A percentile compares a stretch with the other conserved stretches of the same genome.
These are phyloP conservation scores for Periglandula ipomoeae DNA, from an alignment of 2,329 filamentous ascomycete species.

Conservation along the genomic window DNA sequence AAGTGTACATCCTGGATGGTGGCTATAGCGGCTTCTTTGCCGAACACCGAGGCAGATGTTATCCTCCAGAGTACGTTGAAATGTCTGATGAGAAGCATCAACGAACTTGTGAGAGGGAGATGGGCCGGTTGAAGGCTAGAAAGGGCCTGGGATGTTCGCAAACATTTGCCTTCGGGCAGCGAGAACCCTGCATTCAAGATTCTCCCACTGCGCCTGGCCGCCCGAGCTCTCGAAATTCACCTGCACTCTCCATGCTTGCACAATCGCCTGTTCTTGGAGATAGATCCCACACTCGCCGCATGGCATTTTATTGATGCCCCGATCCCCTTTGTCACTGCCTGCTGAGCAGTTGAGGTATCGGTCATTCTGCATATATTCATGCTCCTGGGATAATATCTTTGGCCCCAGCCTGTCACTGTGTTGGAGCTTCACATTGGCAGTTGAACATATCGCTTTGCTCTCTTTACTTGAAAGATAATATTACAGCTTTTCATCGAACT, in stretches of 20 bases:
- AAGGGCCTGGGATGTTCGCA: slow-evolving; percentile 79
- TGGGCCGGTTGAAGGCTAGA: slow-evolving; percentile 85
- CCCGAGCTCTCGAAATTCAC: slow-evolving; percentile 27
- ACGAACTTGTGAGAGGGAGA: slow-evolving; percentile 85
- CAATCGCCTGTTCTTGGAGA: slow-evolving; percentile 37
- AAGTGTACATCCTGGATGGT: slow-evolving; percentile 93
- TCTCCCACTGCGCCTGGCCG: slow-evolving; percentile 50
- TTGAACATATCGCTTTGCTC: slow-evolving; percentile 1
- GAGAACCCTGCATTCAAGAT: slow-evolving; percentile 44
- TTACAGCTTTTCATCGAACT: not conserved
- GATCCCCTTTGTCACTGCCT: slow-evolving; percentile 15
- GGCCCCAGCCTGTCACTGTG: slow-evolving; percentile 3
- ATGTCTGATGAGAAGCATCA: slow-evolving; percentile 92
- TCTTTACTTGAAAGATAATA: not conserved
- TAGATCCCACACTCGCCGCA: slow-evolving; percentile 46
- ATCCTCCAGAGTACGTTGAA: slow-evolving; percentile 90
- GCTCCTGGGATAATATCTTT: slow-evolving; percentile 10
- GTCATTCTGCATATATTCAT: slow-evolving; percentile 12
- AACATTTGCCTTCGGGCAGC: slow-evolving; percentile 90
- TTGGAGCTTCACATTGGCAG: not conserved
- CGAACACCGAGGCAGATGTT: slow-evolving; percentile 71
- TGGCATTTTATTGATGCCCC: slow-evolving; percentile 51
- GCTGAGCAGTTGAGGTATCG: slow-evolving; percentile 16
- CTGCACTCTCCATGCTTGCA: slow-evolving; percentile 33
- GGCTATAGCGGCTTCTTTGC: slow-evolving; percentile 92